Conservation (phyloP, 2,329 filamentous ascomycete genomes). For the Monosporascus sp. region DNA sequence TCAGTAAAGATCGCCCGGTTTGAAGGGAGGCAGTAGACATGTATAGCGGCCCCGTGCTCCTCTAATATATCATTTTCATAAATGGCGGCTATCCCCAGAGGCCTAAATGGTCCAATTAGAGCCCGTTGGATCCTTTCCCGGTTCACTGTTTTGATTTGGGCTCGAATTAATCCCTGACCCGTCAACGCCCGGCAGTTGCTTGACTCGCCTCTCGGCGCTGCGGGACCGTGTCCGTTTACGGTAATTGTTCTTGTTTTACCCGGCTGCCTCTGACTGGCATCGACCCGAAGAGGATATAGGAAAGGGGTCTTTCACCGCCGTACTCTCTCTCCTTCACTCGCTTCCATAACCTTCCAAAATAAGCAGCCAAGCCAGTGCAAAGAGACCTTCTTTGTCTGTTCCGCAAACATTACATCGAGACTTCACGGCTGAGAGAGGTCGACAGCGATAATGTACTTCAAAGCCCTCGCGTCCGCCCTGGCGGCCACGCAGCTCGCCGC, state of each 20-base stretch:
- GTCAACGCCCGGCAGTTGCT: background rate
- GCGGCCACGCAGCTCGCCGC: conserved; percentile 21
- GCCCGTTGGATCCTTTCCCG: background rate
- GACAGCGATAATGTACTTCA: conserved; percentile 22
- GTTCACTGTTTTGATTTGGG: background rate
- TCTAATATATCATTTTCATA: background rate
- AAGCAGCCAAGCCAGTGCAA: no score
- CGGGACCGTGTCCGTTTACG: background rate
- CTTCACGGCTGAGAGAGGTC: background rate
- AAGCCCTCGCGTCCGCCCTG: conserved; percentile 21
- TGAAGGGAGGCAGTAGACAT: no score
- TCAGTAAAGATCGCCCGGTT: no score
- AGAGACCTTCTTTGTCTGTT: no score
- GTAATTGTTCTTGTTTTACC: background rate
- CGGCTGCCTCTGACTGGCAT: background rate
- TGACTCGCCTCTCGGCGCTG: background rate
- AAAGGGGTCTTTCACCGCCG: background rate
- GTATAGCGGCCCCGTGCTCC: background rate
- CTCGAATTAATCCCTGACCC: background rate
- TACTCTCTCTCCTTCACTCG: background rate
- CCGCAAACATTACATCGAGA: no score
- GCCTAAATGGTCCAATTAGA: background rate
- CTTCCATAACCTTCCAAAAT: background rate
- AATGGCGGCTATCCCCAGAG: background rate
- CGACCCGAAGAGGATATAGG: background rate